These are phyloP conservation scores for Nakazawaea molendinolei DNA, from an alignment of 805 yeast species.

Conservation along the genomic window DNA sequence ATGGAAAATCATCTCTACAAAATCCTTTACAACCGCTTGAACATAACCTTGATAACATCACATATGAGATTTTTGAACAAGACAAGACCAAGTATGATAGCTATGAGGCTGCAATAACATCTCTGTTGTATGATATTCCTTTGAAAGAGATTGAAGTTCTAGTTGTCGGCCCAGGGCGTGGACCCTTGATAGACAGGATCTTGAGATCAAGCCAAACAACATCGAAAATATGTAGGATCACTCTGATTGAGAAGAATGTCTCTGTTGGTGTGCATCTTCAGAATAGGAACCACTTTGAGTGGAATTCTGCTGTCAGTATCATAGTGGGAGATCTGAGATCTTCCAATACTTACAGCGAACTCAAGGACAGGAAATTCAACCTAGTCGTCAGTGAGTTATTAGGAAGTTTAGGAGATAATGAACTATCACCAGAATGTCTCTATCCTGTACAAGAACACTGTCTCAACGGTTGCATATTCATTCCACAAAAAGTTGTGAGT, in stretches of 20 bases:
- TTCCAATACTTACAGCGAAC: conserved; percentile 22
- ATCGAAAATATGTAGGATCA: conserved; percentile 24
- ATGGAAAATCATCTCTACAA: conserved; percentile 18
- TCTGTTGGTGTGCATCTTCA: conserved; percentile 48
- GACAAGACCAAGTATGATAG: conserved; percentile 64
- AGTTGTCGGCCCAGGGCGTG: conserved; percentile 85
- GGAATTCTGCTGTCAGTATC: conserved; percentile 48
- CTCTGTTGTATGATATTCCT: conserved; percentile 33
- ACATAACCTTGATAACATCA: conserved; percentile 46
- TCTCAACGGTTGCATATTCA: conserved; percentile 46
- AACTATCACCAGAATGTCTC: conserved; percentile 78
- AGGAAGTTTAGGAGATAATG: conserved; percentile 93
- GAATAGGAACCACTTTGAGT: conserved; percentile 39
- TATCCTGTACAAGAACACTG: conserved; percentile 32
- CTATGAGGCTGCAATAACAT: conserved; percentile 57
- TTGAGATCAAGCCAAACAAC: conserved; percentile 30
- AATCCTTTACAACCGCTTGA: conserved; percentile 70
- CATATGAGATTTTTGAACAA: conserved; percentile 65
- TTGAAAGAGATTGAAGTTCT: conserved; percentile 32
- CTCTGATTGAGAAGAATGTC: conserved; percentile 69
- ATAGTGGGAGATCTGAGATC: conserved; percentile 53
- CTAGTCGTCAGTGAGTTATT: conserved; percentile 73
- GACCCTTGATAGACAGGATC: conserved; percentile 62
- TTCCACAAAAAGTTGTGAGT: conserved; percentile 55
- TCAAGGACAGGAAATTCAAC: conserved; percentile 40